Percentiles rank a stretch among this genome's conserved stretches.
Evolutionary conservation across 2,329 filamentous ascomycete genomes (phyloP).

Genomic region (Aureobasidium pullulans): DNA sequence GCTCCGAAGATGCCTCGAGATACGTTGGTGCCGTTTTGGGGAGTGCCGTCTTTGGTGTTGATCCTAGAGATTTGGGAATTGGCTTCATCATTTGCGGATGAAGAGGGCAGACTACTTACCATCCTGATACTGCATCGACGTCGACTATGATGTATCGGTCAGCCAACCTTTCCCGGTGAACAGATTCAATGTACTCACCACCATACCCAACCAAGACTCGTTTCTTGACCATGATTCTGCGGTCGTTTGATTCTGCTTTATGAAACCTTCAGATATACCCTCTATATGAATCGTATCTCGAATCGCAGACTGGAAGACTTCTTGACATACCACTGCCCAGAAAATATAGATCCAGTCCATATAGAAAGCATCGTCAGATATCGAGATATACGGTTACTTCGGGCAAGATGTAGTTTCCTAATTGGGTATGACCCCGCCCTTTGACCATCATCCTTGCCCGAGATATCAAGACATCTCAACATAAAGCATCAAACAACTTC

Average conservation of each 20-base stretch:
- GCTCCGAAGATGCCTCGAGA: conserved; percentile 35
- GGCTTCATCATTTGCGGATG: conserved; percentile 21
- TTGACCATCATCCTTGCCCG: not conserved
- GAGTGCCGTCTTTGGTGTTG: conserved; percentile 32
- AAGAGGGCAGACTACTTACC: not conserved
- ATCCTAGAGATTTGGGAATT: conserved; percentile 24
- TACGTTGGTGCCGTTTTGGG: conserved; percentile 33
- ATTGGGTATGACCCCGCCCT: too few relatives aligned
- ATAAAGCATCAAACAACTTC: too few relatives aligned
- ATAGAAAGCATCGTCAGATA: too few relatives aligned
- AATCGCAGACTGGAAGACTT: too few relatives aligned
- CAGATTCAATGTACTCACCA: conserved; percentile 27
- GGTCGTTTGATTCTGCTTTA: too few relatives aligned
- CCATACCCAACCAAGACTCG: conserved; percentile 34
- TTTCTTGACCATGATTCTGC: conserved; percentile 23
- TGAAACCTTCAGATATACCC: too few relatives aligned
- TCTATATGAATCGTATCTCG: too few relatives aligned
- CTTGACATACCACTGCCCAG: too few relatives aligned
- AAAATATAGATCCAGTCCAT: too few relatives aligned
- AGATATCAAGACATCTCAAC: not conserved
- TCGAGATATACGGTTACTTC: too few relatives aligned
- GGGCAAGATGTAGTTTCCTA: too few relatives aligned
- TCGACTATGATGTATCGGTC: not conserved
- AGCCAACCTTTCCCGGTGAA: too few relatives aligned
- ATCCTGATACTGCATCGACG: not conserved